These are phyloP conservation scores for Galeopsis tetrahit DNA, from an alignment of 257 asterid species.

Conservation along the genomic window DNA sequence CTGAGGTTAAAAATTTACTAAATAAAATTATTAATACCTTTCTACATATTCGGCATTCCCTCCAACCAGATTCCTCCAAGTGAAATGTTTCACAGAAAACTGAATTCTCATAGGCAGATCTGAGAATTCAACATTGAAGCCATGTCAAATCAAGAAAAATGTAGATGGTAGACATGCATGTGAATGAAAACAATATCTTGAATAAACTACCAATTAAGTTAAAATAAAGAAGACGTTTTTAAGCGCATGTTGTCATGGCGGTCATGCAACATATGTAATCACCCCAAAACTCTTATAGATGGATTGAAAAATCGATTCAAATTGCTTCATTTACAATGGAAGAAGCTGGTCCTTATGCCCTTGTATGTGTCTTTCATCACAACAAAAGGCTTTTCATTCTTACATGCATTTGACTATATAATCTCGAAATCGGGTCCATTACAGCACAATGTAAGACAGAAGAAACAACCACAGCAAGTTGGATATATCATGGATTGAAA, in stretches of 20 bases:
- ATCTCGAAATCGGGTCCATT: not conserved
- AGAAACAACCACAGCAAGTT: slow-evolving; percentile 16
- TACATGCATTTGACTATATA: slow-evolving; percentile 5
- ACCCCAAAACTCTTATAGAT: not conserved
- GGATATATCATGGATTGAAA: not conserved
- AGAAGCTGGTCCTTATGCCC: slow-evolving; percentile 8
- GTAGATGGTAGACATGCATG: slow-evolving; percentile 7
- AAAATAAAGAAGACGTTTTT: not conserved
- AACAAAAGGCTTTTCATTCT: not conserved
- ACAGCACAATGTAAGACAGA: not conserved
- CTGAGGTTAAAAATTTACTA: not conserved
- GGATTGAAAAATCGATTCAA: not conserved
- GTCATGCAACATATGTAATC: slow-evolving; percentile 13
- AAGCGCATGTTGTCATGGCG: not conserved
- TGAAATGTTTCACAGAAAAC: slow-evolving; percentile 82
- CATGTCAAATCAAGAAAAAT: slow-evolving; percentile 21
- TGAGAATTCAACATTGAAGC: slow-evolving; percentile 38
- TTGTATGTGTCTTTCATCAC: not conserved
- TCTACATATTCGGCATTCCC: slow-evolving; percentile 77
- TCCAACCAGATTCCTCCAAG: slow-evolving; percentile 82
- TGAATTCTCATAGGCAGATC: slow-evolving; percentile 76
- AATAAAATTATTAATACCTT: slow-evolving; percentile 53
- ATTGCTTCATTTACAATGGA: not conserved
- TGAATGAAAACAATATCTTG: not conserved
- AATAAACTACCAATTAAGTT: slow-evolving; percentile 16